A percentile compares a stretch with the other conserved stretches of the same genome.
These are phyloP conservation scores for Podospora comata DNA, from an alignment of 495 filamentous ascomycete genomes.

Conservation along the genomic window DNA sequence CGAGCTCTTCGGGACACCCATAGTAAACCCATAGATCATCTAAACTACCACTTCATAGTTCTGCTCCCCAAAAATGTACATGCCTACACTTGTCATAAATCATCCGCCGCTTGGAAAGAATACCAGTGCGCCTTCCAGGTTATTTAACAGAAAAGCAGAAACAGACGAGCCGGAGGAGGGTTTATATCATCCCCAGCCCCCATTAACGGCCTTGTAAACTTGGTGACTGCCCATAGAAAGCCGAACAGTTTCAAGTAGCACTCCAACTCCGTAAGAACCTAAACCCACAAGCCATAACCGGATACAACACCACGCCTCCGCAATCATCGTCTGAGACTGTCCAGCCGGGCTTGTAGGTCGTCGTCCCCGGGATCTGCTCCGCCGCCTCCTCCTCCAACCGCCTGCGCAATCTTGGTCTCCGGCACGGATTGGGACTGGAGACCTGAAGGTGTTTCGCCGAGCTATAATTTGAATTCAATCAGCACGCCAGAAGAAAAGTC, in stretches of 20 bases:
- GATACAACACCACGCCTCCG: neutral
- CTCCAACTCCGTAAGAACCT: neutral
- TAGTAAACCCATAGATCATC: neutral
- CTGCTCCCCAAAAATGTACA: neutral
- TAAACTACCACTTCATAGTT: neutral
- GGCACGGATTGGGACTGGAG: slow-evolving; percentile 57
- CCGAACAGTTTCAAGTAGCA: neutral
- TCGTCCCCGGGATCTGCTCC: slow-evolving; percentile 62
- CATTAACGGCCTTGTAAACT: too few species aligned
- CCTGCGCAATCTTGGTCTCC: slow-evolving; percentile 69
- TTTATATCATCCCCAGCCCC: neutral
- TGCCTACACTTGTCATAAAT: neutral
- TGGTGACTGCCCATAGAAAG: too few species aligned
- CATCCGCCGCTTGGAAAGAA: neutral
- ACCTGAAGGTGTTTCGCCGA: slow-evolving; percentile 75
- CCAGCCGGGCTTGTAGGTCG: slow-evolving; percentile 77
- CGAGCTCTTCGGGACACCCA: neutral
- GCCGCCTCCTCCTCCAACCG: slow-evolving; percentile 62
- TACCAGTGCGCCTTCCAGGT: neutral
- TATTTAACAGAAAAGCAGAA: neutral
- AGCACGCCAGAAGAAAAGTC: slow-evolving; percentile 11
- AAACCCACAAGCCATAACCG: neutral
- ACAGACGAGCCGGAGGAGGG: neutral
- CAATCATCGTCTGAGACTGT: slow-evolving; percentile 58
- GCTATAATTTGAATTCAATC: slow-evolving; percentile 42